Evolutionary conservation across 441 rosid genomes (phyloP).

Genomic region (Populus hybrid): DNA sequence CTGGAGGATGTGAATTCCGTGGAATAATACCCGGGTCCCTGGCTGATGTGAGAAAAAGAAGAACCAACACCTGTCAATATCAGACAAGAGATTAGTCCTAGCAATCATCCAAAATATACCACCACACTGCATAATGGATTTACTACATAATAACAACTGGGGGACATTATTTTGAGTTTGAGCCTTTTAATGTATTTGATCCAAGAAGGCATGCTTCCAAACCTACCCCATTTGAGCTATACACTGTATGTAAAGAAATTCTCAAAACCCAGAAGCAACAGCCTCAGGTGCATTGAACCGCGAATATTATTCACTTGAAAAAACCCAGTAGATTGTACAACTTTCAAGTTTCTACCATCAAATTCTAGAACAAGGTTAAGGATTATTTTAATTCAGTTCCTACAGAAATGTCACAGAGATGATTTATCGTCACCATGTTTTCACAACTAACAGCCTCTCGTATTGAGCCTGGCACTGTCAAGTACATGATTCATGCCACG

Average conservation of each 20-base stretch:
- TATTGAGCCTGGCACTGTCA: not conserved
- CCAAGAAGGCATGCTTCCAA: not conserved
- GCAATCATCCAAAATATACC: not conserved
- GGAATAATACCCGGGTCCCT: conserved; percentile 95
- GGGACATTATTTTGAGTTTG: not conserved
- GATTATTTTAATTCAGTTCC: not conserved
- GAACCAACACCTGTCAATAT: conserved; percentile 62
- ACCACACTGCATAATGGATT: not conserved
- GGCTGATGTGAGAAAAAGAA: conserved; percentile 81
- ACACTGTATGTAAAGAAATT: not conserved
- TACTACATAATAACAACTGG: not conserved
- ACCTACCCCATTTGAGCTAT: not conserved
- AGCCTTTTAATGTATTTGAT: not conserved
- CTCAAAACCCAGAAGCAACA: not conserved
- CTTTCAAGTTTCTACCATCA: not conserved
- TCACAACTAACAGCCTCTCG: not conserved
- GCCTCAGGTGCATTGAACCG: not conserved
- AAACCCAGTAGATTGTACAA: not conserved
- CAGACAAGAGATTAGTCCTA: conserved; percentile 9
- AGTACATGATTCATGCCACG: not conserved
- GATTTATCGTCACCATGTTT: not conserved
- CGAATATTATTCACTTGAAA: not conserved
- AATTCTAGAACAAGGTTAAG: not conserved
- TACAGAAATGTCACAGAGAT: not conserved
- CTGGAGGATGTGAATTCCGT: conserved; percentile 85